Conservation (phyloP, 805 yeast genomes). For the Pichia sporocuriosa region DNA sequence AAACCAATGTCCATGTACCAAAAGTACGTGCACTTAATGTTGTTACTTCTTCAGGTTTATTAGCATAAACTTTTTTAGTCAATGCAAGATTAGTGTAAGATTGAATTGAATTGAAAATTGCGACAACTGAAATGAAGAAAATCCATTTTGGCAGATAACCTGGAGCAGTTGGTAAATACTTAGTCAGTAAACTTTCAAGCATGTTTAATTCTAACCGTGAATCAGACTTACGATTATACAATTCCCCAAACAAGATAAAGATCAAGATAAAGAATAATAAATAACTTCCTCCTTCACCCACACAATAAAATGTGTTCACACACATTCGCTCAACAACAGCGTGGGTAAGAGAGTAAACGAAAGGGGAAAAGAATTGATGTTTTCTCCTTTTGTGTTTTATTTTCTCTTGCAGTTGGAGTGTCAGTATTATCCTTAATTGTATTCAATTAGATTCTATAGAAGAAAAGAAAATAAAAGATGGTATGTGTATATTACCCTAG, state of each 20-base stretch:
- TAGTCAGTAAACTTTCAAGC: slow-evolving; percentile 13
- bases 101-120: slow-evolving; percentile 84
- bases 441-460: too few species aligned
- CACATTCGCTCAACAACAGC: too few species aligned
- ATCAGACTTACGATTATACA: not conserved
- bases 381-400: not conserved
- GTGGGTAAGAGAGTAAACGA: too few species aligned
- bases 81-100: slow-evolving; percentile 66
- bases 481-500: not conserved
- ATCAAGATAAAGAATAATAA: too few species aligned
- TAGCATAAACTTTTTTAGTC: slow-evolving; percentile 74
- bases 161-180: slow-evolving; percentile 36
- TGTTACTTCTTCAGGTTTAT: slow-evolving; percentile 50
- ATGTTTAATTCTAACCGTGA: not conserved
- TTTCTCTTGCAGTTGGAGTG: not conserved
- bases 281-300: too few species aligned
- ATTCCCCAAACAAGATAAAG: too few species aligned
- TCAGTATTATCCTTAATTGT: not conserved
- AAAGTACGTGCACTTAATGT: slow-evolving; percentile 86
- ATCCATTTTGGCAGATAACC: slow-evolving; percentile 75
- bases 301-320: too few species aligned
- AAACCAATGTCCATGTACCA: slow-evolving; percentile 94
- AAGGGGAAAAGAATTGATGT: too few species aligned
- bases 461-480: too few species aligned
- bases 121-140: slow-evolving; percentile 76